Evolutionary conservation across 2,329 filamentous ascomycete species (phyloP).

Genomic region (Venturia oleaginea): DNA sequence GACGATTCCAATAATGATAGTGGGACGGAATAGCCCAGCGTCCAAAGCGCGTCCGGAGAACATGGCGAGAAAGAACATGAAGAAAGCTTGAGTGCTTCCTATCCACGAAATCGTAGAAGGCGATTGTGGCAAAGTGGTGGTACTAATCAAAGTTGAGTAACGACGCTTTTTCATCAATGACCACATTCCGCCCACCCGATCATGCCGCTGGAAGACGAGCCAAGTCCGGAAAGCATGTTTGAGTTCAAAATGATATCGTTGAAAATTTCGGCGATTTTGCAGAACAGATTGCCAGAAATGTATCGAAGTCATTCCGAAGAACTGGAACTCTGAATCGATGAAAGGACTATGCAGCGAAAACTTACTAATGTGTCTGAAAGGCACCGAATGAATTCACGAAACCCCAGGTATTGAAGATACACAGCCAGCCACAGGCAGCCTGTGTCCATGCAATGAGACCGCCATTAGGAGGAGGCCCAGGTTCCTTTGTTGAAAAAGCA

Average conservation of each 20-base stretch:
- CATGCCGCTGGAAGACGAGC: too few relatives aligned
- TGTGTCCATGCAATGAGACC: conserved; percentile 28
- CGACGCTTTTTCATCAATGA: background rate
- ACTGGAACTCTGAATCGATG: too few relatives aligned
- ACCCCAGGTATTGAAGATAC: conserved; percentile 30
- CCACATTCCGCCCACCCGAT: background rate
- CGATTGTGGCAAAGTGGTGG: conserved; percentile 23
- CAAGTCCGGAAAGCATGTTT: background rate
- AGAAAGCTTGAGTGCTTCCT: conserved; percentile 39
- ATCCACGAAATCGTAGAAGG: conserved; percentile 45
- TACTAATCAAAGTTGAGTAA: conserved; percentile 4
- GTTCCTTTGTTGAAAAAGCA: conserved; percentile 23
- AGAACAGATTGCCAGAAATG: background rate
- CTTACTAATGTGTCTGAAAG: conserved; percentile 39
- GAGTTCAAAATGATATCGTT: background rate
- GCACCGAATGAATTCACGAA: conserved; percentile 35
- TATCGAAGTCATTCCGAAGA: too few relatives aligned
- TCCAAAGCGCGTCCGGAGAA: conserved; percentile 36
- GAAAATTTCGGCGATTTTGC: background rate
- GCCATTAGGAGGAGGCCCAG: conserved; percentile 34
- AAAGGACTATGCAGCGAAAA: background rate
- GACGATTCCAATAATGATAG: conserved; percentile 29
- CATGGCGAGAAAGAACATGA: conserved; percentile 37
- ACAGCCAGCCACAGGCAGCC: conserved; percentile 25
- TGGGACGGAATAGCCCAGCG: conserved; percentile 31